Evolutionary conservation across 192 early-diverging fungal genomes (phyloP), one percentile per base, ranked within the genome.

Genomic region (Entophlyctis luteolus): DNA sequence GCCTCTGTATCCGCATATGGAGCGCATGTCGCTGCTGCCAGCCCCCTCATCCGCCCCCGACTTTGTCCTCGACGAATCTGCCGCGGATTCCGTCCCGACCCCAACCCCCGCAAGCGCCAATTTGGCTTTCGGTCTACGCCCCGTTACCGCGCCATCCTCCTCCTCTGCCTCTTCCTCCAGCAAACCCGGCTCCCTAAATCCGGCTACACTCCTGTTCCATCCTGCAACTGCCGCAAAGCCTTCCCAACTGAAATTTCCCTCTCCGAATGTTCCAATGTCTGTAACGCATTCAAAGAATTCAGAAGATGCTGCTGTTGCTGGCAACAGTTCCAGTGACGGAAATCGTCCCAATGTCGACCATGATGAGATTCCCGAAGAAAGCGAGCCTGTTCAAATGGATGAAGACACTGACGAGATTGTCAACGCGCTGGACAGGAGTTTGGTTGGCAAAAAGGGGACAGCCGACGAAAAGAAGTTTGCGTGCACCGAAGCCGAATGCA

Each of bases 381-480:
- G n/a, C n/a, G 39, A 42, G n/a, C 39, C 39, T 42, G 39, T 42
- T 8, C 8, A 42, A 42, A 42, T 42, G 39, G 39, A 42, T 42
- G 39, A 42, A 42, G 39, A 42, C n/a, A 42, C 39, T 42, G 39
- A 42, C 39, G 39, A 42, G n/a, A 42, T 42, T 42, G 10, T 42
- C 10, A 42, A 42, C 39, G 39, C 39, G 39, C 39, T 42, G 8
- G 39, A 42, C 31, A 22, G 55, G 4, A 56, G 55, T 32, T 33
- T 56, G 29, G 55, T 32, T 12, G 55, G 55, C 28, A 56, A 56
- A 20, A 56, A 56, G 55, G 55, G 55, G 25, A 59, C 34, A 14
- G 10, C 27, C 31, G 62, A 63, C 47, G 62, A 63, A 33, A 63
- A 63, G 32, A 63, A 50, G 48, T 63, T 63, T 50, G 47, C 62